Base-by-base conservation (phyloP, 2,329 filamentous ascomycete genomes). In the Diaporthe ilicicola region DNA sequence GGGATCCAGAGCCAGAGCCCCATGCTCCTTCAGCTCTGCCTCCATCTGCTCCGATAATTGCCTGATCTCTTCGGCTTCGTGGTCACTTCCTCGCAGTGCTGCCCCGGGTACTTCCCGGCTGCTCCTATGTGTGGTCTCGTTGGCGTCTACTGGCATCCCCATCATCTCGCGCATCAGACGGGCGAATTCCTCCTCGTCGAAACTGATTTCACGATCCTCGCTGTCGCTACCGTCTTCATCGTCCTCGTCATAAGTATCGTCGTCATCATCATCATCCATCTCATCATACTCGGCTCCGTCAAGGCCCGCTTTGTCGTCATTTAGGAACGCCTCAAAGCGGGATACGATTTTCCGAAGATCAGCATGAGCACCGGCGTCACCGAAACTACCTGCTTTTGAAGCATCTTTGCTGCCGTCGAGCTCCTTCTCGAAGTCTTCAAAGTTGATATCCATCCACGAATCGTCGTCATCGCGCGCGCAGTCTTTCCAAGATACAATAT, bases 141-240 rank as follows among this genome's bases (percentile, higher is more conserved):
- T 56, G 53, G 15, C 34, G 29, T 56, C 42, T 22, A 34, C 61
- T 32, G 86, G 84, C 54, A 90, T 85, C 0, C 93, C 93, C 91
- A 96, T 95, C 91, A 97, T 95, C 78, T 97, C 93, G 72, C 91
- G 90, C 94, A 99, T 97, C 87, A 97, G 94, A 67, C 85, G 89
- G 10, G 92, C 87, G 75, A 98, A 97, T 67, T 95, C 92, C 44
- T 91, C 89, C 79, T 98, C 95, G 74, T 97, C 90, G 75, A 97
- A 95, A 70, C 90, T 92, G 7, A 93, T 89, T 55, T 92, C 92
- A 75, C 91, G 91, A 74, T 94, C 92, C 76, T 94, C 92, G 24
- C 88, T 89, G 27, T 91, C 89, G 71, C 87, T 89, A 4, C 82
- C 82, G 13, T 86, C 83, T 12, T 55, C 55, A 4, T 70, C 53